phyloP scores from a whole-genome alignment of 306 rosid genomes.

The Pyrus betulifolia region DNA sequence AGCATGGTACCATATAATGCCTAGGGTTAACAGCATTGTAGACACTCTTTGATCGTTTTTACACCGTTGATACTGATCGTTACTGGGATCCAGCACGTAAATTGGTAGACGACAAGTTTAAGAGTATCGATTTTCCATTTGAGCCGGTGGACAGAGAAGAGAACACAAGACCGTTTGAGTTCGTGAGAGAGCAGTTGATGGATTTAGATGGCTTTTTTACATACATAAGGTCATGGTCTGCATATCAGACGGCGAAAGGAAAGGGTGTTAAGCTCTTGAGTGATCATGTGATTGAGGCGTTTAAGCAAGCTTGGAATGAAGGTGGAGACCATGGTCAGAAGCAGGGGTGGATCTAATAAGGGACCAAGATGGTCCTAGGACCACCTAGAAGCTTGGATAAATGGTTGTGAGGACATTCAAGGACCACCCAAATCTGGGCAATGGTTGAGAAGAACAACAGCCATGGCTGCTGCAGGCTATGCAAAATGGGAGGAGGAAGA shows the following conservation, averaged over 20 bases:
- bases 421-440: no score
- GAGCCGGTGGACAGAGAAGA: slow-evolving; percentile 48
- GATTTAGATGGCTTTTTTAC: slow-evolving; percentile 39
- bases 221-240: slow-evolving; percentile 62
- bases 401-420: no score
- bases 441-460: no score
- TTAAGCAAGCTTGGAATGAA: slow-evolving; percentile 55
- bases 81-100: slow-evolving; percentile 48
- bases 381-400: no score
- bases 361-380: no score
- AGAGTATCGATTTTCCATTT: slow-evolving; percentile 65
- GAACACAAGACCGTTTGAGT: slow-evolving; percentile 59
- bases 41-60: slow-evolving; percentile 36
- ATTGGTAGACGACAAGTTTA: slow-evolving; percentile 42
- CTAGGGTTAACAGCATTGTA: slow-evolving; percentile 29
- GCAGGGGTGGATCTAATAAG: no score
- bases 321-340: slow-evolving; percentile 28
- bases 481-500: no score
- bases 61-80: slow-evolving; percentile 7
- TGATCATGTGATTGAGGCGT: slow-evolving; percentile 30
- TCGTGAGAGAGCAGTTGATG: slow-evolving; percentile 48
- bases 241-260: slow-evolving; percentile 66
- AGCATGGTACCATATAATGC: slow-evolving; percentile 61
- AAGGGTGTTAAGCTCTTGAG: slow-evolving; percentile 61
- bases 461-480: no score